Base-by-base conservation (phyloP, 2,329 filamentous ascomycete species). In the Aspergillus piperis region DNA sequence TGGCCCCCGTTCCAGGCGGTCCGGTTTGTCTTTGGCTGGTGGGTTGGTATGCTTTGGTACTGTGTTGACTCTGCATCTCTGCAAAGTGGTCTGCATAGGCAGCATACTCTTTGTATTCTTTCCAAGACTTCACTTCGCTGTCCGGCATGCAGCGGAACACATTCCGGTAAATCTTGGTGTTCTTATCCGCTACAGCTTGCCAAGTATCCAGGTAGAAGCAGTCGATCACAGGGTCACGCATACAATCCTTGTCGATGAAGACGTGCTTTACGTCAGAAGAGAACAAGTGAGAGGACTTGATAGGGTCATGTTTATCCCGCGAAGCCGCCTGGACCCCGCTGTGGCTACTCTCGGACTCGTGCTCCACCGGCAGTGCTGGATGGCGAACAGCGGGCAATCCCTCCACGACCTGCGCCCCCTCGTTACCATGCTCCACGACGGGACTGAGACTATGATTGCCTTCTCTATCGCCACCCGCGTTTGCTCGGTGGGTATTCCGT, bases 81-180 rank as follows among this genome's bases (percentile, higher is more conserved):
- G 86, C 84, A 80, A 99, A 97, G 49, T 88, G 86, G 66, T 90
- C 87, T 17, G 84, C 83, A 73, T 97, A 98, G 4, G 87, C 84
- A 57, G 86, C 83, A 71, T 90, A 96, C 66, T 96, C 90, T 64
- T 91, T 89, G 77, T 99, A 99, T 64, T 96, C 90, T 66, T 90
- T 88, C 95, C 95, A 99, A 47, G 90, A 94, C 64, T 87, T 89
- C 25, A 96, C 95, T 71, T 97, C 92, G 54, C 88, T 97, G 74
- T 99, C 95, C 1, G 95, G 95, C 90, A 96, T 96, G 76, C 93
- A 97, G 50, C 93, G 88, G 81, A 99, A 99, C 8, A 99, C 94
- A 62, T 90, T 87, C 32, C 95, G 90, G 79, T 91, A 99, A 51
- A 99, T 85, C 73, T 92, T 94, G 3, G 95, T 99, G 74, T 99